Percentiles rank a stretch among this genome's conserved stretches.
These are phyloP conservation scores for Myxozyma neotropica DNA, from an alignment of 805 yeast species.

Conservation along the genomic window DNA sequence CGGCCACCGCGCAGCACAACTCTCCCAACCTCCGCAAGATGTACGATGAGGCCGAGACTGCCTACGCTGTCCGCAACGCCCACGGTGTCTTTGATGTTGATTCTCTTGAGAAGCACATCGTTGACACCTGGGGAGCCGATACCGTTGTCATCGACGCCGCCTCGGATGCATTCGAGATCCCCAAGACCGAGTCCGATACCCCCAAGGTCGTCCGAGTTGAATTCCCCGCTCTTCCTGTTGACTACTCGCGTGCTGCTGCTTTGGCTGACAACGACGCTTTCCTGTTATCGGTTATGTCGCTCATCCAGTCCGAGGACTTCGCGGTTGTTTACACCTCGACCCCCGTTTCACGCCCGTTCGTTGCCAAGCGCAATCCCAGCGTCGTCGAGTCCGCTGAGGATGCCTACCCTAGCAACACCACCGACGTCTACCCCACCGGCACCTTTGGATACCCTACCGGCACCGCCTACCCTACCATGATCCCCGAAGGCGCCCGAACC, in stretches of 20 bases:
- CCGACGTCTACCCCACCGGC: constrained; percentile 26
- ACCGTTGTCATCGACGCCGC: constrained; percentile 47
- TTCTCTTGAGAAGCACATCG: constrained; percentile 48
- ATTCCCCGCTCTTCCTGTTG: constrained; percentile 53
- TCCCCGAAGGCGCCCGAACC: constrained; percentile 34
- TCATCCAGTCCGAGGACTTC: constrained; percentile 42
- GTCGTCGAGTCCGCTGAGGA: constrained; percentile 8
- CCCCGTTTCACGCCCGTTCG: constrained; percentile 34
- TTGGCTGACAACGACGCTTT: constrained; percentile 38
- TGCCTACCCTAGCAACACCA: constrained; percentile 14
- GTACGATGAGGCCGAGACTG: constrained; percentile 30
- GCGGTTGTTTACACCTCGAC: constrained; percentile 43
- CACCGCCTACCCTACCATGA: constrained; percentile 23
- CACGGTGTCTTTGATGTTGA: constrained; percentile 46
- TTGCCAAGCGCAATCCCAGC: constrained; percentile 26
- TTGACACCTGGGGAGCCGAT: constrained; percentile 57
- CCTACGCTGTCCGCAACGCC: constrained; percentile 35
- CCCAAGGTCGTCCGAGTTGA: constrained; percentile 65
- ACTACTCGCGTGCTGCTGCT: constrained; percentile 31
- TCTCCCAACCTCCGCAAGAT: constrained; percentile 35
- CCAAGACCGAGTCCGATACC: constrained; percentile 66
- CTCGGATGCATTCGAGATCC: constrained; percentile 52
- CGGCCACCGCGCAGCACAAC: constrained; percentile 18
- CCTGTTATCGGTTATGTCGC: constrained; percentile 39
- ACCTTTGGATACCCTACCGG: constrained; percentile 26